phyloP scores from a whole-genome alignment of 1,284 basidiomycete species.

The Exobasidium rhododendri region DNA sequence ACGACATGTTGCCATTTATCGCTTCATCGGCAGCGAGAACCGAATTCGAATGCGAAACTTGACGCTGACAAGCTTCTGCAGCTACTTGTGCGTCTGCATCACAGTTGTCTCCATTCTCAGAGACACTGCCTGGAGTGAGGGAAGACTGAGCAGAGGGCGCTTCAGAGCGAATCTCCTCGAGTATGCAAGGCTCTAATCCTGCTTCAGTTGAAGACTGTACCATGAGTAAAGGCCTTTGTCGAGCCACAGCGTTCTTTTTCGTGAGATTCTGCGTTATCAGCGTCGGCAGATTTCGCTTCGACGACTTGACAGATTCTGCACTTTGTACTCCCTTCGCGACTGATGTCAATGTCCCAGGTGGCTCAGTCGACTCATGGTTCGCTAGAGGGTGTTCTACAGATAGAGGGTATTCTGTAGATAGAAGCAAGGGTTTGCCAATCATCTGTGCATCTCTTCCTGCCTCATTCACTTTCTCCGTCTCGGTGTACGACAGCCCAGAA shows the following conservation, averaged over 20 bases:
- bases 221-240: constrained; percentile 1
- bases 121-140: not conserved
- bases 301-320: too few relatives aligned
- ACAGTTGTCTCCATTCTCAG: not conserved
- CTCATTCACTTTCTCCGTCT: not conserved
- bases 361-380: too few relatives aligned
- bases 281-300: too few relatives aligned
- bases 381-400: not conserved
- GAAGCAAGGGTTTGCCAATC: not conserved
- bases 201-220: constrained; percentile 11
- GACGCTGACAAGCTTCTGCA: not conserved
- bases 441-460: not conserved
- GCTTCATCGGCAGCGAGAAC: not conserved
- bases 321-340: too few relatives aligned
- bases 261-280: too few relatives aligned
- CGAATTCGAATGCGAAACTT: not conserved
- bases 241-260: too few relatives aligned
- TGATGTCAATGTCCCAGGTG: too few relatives aligned
- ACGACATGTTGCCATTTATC: not conserved
- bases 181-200: not conserved
- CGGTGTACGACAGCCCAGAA: not conserved
- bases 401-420: not conserved
- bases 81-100: not conserved
- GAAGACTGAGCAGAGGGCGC: not conserved
- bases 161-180: not conserved